Conservation (phyloP, 2,329 filamentous ascomycete genomes). For the Rutstroemia sp. region DNA sequence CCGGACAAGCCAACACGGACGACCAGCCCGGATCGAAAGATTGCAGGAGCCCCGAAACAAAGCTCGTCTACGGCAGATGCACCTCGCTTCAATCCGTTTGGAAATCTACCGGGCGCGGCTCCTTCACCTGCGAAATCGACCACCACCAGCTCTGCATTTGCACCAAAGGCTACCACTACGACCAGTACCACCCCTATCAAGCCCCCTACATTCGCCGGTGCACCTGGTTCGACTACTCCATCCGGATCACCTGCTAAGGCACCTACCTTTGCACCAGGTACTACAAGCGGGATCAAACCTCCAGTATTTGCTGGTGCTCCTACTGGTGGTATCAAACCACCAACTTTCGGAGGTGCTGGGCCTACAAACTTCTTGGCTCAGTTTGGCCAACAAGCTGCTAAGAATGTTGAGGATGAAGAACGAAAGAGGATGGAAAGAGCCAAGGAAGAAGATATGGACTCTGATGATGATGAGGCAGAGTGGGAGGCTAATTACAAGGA, state of each 20-base stretch:
- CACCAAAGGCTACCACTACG: background rate
- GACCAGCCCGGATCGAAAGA: background rate
- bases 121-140: conserved; percentile 10
- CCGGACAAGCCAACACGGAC: conserved; percentile 13
- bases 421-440: conserved; percentile 22
- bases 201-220: conserved; percentile 3
- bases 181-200: background rate
- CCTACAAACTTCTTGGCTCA: conserved; percentile 21
- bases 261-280: background rate
- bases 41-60: conserved; percentile 1
- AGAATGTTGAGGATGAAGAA: conserved; percentile 19
- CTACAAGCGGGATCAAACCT: conserved; percentile 3
- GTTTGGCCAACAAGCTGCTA: conserved; percentile 17
- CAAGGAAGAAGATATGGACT: conserved; percentile 26
- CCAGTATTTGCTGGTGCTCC: background rate
- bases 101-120: conserved; percentile 16
- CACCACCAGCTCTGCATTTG: conserved; percentile 3
- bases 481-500: conserved; percentile 20
- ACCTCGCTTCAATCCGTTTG: conserved; percentile 26
- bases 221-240: background rate
- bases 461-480: conserved; percentile 23
- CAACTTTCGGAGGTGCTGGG: conserved; percentile 18
- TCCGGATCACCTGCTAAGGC: background rate
- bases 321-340: conserved; percentile 17
- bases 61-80: conserved; percentile 9